These are phyloP conservation scores for Silene vulgaris DNA, from an alignment of 179 eudicot species.

Conservation along the genomic window DNA sequence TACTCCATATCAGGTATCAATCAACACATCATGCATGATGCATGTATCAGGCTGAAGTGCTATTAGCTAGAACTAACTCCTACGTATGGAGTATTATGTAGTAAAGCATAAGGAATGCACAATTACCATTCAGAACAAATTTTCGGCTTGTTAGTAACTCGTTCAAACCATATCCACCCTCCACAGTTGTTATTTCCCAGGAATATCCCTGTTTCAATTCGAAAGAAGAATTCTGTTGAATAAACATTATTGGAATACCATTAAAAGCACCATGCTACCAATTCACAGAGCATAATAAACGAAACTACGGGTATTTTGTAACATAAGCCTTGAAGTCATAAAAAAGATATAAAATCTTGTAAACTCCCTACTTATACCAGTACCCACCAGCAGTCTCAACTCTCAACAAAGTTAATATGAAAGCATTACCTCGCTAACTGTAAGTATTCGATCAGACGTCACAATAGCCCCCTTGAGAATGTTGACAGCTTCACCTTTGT, in stretches of 20 bases:
- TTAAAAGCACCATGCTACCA: no score
- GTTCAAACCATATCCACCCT: constrained; percentile 92
- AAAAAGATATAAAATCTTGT: no score
- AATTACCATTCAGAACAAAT: constrained; percentile 63
- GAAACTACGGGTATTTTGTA: background rate
- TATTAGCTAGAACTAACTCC: background rate
- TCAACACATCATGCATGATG: background rate
- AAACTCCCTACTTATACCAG: background rate
- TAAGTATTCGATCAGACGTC: constrained; percentile 82
- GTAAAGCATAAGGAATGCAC: background rate
- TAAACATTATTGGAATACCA: no score
- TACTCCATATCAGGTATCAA: background rate
- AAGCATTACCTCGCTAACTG: constrained; percentile 78
- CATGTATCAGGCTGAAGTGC: background rate
- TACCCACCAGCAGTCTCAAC: background rate
- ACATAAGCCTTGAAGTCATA: background rate
- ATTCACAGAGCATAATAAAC: no score
- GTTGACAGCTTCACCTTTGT: constrained; percentile 96
- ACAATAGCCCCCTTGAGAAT: constrained; percentile 90
- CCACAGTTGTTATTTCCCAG: constrained; percentile 92
- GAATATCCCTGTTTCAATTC: constrained; percentile 73
- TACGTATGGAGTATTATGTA: background rate
- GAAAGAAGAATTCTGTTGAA: background rate
- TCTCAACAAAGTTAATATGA: constrained; percentile 2
- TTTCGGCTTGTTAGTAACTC: constrained; percentile 71